Evolutionary conservation across 768 basidiomycete genomes (phyloP).

Genomic region (Exidia glandulosa): DNA sequence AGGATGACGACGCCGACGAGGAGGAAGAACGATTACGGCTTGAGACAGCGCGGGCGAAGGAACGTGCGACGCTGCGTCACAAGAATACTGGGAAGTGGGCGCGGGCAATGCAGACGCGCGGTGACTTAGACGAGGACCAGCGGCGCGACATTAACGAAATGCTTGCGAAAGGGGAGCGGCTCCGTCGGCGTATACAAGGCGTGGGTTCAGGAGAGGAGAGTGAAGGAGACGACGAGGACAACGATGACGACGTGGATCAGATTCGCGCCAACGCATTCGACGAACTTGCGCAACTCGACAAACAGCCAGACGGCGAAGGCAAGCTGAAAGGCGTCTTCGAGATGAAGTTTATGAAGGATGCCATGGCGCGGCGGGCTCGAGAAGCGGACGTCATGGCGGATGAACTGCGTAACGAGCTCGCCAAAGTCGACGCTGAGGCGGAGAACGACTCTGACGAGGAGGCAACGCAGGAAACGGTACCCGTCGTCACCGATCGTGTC

Average conservation of each 20-base stretch:
- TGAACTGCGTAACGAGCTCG: conserved; percentile 64
- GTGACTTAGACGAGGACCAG: conserved; percentile 54
- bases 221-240: conserved; percentile 31
- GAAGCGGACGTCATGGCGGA: conserved; percentile 53
- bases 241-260: conserved; percentile 31
- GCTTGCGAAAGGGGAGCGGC: conserved; percentile 69
- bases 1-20: conserved; percentile 35
- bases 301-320: conserved; percentile 22
- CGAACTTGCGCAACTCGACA: conserved; percentile 49
- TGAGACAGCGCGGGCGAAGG: conserved; percentile 73
- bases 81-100: conserved; percentile 88
- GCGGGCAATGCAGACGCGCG: conserved; percentile 54
- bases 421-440: conserved; percentile 24
- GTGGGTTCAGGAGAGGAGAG: conserved; percentile 37
- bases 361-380: conserved; percentile 54
- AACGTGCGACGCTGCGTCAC: conserved; percentile 82
- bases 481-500: conserved; percentile 37
- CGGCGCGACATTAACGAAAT: conserved; percentile 71
- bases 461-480: conserved; percentile 11
- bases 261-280: conserved; percentile 67
- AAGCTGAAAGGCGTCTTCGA: conserved; percentile 67
- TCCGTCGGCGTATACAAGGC: conserved; percentile 68
- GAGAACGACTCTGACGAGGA: conserved; percentile 20
- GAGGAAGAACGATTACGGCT: conserved; percentile 47
- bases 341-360: conserved; percentile 99